Conservation (phyloP, 805 yeast species). For the Ogataea neopini region DNA sequence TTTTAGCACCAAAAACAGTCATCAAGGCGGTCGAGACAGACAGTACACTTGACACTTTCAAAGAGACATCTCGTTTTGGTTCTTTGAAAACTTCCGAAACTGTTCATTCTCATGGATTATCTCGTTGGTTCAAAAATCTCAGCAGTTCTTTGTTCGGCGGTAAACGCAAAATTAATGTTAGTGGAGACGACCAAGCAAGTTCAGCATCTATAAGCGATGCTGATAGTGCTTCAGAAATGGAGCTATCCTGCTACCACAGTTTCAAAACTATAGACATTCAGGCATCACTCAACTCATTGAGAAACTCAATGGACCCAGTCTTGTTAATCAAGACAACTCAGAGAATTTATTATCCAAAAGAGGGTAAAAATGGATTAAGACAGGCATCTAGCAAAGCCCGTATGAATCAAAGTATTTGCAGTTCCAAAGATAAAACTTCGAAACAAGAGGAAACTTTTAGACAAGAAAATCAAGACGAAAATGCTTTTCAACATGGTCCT, state of each 20-base stretch:
- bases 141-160: constrained; percentile 8
- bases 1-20: neutral
- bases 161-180: neutral
- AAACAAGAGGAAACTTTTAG: neutral
- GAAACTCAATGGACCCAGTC: constrained; percentile 14
- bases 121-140: constrained; percentile 10
- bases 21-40: neutral
- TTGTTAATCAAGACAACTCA: constrained; percentile 18
- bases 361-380: neutral
- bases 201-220: neutral
- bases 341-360: constrained; percentile 9
- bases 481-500: neutral
- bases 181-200: neutral
- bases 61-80: neutral
- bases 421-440: neutral
- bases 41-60: neutral
- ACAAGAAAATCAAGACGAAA: neutral
- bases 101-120: constrained; percentile 3
- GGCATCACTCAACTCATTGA: constrained; percentile 15
- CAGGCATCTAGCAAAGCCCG: neutral
- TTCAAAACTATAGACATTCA: constrained; percentile 18
- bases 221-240: constrained; percentile 2
- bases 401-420: neutral
- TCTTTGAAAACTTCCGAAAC: neutral
- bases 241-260: constrained; percentile 20